Evolutionary conservation across 169 alveolate genomes (phyloP).

Genomic region (Eimeria brunetti): DNA sequence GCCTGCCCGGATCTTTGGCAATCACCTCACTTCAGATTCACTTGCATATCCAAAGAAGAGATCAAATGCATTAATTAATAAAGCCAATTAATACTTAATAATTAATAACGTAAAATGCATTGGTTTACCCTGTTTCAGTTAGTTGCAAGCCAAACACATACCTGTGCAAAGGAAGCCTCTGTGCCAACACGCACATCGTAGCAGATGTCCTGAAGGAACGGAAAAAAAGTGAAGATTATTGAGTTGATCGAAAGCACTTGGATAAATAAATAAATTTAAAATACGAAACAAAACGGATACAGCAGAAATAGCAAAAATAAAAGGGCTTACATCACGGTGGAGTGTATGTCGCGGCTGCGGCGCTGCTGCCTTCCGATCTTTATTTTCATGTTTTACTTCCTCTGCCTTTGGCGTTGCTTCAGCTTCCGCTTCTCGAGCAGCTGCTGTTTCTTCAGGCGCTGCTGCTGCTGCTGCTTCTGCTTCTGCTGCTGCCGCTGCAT

Average conservation of each 20-base stretch:
- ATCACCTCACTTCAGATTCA: background rate
- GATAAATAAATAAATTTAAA: too few relatives aligned
- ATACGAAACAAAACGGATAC: too few relatives aligned
- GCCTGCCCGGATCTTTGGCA: background rate
- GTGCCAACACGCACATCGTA: constrained; percentile 77
- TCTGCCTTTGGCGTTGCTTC: background rate
- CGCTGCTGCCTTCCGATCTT: background rate
- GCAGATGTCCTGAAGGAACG: constrained; percentile 23
- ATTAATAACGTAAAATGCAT: too few relatives aligned
- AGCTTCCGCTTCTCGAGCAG: background rate
- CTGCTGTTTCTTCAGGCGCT: background rate
- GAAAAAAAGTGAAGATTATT: background rate
- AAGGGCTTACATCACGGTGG: background rate
- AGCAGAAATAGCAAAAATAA: background rate
- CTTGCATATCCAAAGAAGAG: background rate
- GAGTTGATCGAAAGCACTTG: too few relatives aligned
- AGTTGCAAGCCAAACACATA: background rate
- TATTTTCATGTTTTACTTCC: background rate
- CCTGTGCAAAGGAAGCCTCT: constrained; percentile 78
- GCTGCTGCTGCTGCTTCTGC: background rate
- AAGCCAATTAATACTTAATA: too few relatives aligned
- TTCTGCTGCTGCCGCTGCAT: background rate
- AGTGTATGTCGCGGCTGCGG: background rate
- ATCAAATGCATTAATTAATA: background rate
- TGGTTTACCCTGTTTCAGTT: background rate